Evolutionary conservation across 148 eudicot genomes (phyloP).

Genomic region (Arctostaphylos glauca): DNA sequence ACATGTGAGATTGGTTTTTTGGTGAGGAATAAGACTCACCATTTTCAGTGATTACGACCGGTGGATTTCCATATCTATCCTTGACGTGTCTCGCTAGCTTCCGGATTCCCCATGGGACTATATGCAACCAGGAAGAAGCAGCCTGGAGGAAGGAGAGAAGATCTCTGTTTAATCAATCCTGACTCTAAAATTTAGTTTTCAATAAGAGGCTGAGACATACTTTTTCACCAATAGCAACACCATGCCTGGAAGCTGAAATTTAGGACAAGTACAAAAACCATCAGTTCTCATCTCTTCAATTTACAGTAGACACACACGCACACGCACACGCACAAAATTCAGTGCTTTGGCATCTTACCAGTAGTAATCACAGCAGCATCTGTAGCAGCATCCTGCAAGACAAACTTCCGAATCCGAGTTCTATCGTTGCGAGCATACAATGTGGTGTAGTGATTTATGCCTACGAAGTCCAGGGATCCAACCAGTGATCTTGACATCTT

Average conservation of each 20-base stretch:
- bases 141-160: constrained; percentile 39
- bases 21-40: constrained; percentile 32
- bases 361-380: constrained; percentile 72
- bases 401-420: constrained; percentile 53
- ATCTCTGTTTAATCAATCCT: not conserved
- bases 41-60: constrained; percentile 80
- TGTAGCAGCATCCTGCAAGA: constrained; percentile 68
- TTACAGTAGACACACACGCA: not conserved
- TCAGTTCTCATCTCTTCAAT: constrained; percentile 3
- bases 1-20: not conserved
- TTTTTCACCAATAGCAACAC: constrained; percentile 79
- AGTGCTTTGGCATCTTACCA: constrained; percentile 44
- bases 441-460: constrained; percentile 89
- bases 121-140: constrained; percentile 82
- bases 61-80: constrained; percentile 68
- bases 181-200: not conserved
- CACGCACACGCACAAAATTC: not conserved
- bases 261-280: constrained; percentile 10
- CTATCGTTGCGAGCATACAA: constrained; percentile 85
- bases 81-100: constrained; percentile 55
- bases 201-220: constrained; percentile 34
- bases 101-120: constrained; percentile 92
- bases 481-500: constrained; percentile 40
- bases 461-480: constrained; percentile 74
- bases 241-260: constrained; percentile 58